Evolutionary conservation across 768 basidiomycete species (phyloP).

Genomic region (Suillus decipiens): DNA sequence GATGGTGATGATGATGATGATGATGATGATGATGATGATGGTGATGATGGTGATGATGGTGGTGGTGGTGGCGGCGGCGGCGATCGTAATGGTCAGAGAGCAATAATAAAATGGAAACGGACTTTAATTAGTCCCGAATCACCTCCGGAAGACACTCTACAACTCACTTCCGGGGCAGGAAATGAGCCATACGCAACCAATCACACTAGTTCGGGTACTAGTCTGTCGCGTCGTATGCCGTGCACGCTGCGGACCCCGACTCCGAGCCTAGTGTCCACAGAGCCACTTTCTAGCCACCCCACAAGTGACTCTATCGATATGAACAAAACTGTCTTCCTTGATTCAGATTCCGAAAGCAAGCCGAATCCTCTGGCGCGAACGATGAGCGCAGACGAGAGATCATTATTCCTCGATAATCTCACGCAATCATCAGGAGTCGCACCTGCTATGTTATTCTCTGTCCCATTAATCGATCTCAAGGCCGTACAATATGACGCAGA

Average conservation of each 20-base stretch:
- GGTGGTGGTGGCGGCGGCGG: slow-evolving; percentile 29
- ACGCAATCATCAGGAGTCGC: slow-evolving; percentile 34
- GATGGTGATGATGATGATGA: slow-evolving; percentile 31
- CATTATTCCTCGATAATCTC: slow-evolving; percentile 50
- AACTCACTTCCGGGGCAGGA: slow-evolving; percentile 28
- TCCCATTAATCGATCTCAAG: slow-evolving; percentile 47
- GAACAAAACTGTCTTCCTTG: slow-evolving; percentile 29
- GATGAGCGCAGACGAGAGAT: slow-evolving; percentile 56
- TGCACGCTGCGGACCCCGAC: slow-evolving; percentile 55
- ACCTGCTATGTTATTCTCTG: slow-evolving; percentile 49
- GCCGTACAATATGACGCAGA: slow-evolving; percentile 42
- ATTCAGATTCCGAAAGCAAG: slow-evolving; percentile 17
- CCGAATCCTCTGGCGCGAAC: slow-evolving; percentile 41
- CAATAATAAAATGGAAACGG: slow-evolving; percentile 29
- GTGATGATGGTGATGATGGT: slow-evolving; percentile 23
- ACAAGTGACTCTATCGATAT: slow-evolving; percentile 25
- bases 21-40: slow-evolving; percentile 28
- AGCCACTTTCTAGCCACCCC: slow-evolving; percentile 35
- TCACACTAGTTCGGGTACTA: background rate
- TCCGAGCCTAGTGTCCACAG: slow-evolving; percentile 32
- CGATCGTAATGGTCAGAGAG: slow-evolving; percentile 13
- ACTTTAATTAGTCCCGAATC: slow-evolving; percentile 34
- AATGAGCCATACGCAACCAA: background rate
- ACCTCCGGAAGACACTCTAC: slow-evolving; percentile 37
- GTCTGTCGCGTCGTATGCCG: slow-evolving; percentile 50